Evolutionary conservation across 352 stramenopile genomes (phyloP).

Genomic region (Pythium biforme): DNA sequence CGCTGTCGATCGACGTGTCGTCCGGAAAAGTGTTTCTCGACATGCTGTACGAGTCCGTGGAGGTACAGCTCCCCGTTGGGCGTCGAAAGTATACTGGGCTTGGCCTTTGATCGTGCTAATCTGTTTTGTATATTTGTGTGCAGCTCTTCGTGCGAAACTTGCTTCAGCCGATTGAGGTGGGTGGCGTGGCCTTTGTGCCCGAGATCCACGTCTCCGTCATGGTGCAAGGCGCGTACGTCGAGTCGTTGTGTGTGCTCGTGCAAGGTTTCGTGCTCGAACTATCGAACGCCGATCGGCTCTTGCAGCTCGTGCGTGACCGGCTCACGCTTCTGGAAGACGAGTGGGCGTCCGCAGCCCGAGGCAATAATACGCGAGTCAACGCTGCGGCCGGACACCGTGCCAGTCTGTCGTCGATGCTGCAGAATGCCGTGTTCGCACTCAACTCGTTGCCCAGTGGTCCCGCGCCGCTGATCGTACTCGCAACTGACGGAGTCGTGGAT

Average conservation of each 20-base stretch:
- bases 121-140: not conserved
- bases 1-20: constrained; percentile 73
- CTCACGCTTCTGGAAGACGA: constrained; percentile 83
- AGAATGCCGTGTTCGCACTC: constrained; percentile 84
- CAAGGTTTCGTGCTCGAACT: constrained; percentile 76
- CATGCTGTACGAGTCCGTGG: constrained; percentile 74
- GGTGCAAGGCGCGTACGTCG: constrained; percentile 72
- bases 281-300: constrained; percentile 50
- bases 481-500: constrained; percentile 86
- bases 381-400: constrained; percentile 24
- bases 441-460: constrained; percentile 80
- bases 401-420: constrained; percentile 75
- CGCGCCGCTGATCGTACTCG: constrained; percentile 76
- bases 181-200: constrained; percentile 42
- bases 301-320: constrained; percentile 70
- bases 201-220: constrained; percentile 82
- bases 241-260: constrained; percentile 80
- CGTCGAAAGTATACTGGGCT: not conserved
- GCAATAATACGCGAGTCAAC: constrained; percentile 30
- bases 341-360: constrained; percentile 40
- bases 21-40: constrained; percentile 79
- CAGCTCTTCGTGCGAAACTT: constrained; percentile 77
- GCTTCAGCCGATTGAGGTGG: constrained; percentile 57
- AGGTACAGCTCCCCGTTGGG: constrained; percentile 28
- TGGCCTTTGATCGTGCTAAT: not conserved